Evolutionary conservation across 148 eudicot genomes (phyloP).

Genomic region (Vaccinium myrtillus): DNA sequence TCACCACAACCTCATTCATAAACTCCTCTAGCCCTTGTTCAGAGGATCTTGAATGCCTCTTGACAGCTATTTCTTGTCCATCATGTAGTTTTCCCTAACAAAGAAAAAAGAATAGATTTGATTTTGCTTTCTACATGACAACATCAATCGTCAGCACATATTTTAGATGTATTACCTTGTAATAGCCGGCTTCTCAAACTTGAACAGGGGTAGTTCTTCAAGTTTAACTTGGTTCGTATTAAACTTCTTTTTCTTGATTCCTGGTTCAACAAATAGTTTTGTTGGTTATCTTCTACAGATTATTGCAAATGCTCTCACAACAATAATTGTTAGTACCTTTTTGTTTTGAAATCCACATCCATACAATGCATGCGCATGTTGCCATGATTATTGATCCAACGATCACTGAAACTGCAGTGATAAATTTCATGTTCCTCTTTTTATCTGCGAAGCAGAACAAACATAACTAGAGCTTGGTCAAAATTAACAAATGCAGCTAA

Average conservation of each 20-base stretch:
- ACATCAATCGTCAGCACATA: neutral
- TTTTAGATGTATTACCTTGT: neutral
- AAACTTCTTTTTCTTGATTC: neutral
- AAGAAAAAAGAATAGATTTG: neutral
- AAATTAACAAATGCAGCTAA: no score
- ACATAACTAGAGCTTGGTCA: no score
- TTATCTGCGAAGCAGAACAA: slow-evolving; percentile 18
- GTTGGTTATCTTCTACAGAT: neutral
- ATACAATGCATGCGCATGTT: slow-evolving; percentile 6
- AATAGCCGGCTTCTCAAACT: slow-evolving; percentile 26
- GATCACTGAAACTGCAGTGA: slow-evolving; percentile 16
- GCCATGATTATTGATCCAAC: slow-evolving; percentile 12
- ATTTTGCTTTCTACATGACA: neutral
- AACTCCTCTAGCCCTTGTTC: slow-evolving; percentile 51
- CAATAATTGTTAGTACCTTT: slow-evolving; percentile 15
- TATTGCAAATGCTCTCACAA: neutral
- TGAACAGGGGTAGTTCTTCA: slow-evolving; percentile 34
- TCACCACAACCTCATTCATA: slow-evolving; percentile 10
- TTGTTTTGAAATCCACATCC: slow-evolving; percentile 15
- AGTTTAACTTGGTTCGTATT: slow-evolving; percentile 11
- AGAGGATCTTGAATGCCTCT: slow-evolving; percentile 43
- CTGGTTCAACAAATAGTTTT: slow-evolving; percentile 3
- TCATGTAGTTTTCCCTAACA: slow-evolving; percentile 36
- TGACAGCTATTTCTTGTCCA: slow-evolving; percentile 48
- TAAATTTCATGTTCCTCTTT: neutral